A percentile compares a stretch with the other conserved stretches of the same genome.
phyloP scores from a whole-genome alignment of 768 basidiomycete species.

The Lepiota brunneoincarnata region DNA sequence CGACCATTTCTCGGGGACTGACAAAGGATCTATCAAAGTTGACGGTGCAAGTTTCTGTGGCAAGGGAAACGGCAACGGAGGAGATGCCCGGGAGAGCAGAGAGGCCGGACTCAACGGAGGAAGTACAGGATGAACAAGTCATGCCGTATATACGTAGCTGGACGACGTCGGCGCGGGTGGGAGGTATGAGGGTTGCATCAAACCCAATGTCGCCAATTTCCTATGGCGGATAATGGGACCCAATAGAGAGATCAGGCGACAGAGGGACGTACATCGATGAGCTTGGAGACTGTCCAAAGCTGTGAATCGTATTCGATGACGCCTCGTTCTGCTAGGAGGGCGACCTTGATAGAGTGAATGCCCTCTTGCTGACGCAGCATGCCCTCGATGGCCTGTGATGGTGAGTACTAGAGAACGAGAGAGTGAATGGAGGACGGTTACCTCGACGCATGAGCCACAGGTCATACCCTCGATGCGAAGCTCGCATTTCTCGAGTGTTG shows the following conservation, averaged over 20 bases:
- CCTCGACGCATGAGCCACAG: slow-evolving; percentile 86
- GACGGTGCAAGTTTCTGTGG: slow-evolving; percentile 73
- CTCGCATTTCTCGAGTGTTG: slow-evolving; percentile 58
- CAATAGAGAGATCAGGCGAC: neutral
- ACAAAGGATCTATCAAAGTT: slow-evolving; percentile 72
- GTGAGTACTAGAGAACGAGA: neutral
- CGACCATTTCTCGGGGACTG: slow-evolving; percentile 85
- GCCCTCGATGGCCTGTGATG: slow-evolving; percentile 72
- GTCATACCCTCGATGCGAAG: slow-evolving; percentile 89
- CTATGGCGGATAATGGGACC: slow-evolving; percentile 33
- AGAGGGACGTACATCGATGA: slow-evolving; percentile 58
- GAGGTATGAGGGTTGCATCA: slow-evolving; percentile 77
- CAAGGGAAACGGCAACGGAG: slow-evolving; percentile 68
- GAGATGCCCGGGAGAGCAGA: slow-evolving; percentile 69
- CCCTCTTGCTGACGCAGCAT: slow-evolving; percentile 82
- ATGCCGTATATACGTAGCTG: slow-evolving; percentile 86
- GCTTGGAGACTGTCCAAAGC: slow-evolving; percentile 78
- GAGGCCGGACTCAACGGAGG: slow-evolving; percentile 72
- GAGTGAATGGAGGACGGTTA: slow-evolving; percentile 30
- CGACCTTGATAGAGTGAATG: slow-evolving; percentile 91
- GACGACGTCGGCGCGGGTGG: slow-evolving; percentile 60
- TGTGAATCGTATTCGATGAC: slow-evolving; percentile 85
- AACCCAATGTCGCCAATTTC: slow-evolving; percentile 95
- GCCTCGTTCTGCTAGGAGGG: slow-evolving; percentile 92
- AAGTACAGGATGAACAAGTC: slow-evolving; percentile 84